These are phyloP conservation scores for Platismatia glauca DNA, from an alignment of 495 filamentous ascomycete genomes.

Conservation along the genomic window DNA sequence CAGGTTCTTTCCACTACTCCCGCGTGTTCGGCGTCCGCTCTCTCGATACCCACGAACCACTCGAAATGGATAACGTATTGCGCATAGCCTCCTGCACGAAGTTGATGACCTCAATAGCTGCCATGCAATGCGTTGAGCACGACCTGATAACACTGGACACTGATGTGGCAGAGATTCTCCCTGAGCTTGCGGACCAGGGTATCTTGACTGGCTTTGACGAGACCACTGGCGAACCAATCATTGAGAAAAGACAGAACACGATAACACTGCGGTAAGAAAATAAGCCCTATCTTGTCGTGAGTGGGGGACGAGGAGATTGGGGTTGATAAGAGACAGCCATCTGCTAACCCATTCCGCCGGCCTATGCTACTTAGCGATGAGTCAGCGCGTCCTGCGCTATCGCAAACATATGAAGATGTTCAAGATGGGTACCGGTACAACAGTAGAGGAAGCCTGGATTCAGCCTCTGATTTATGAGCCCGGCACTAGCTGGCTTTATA, in stretches of 20 bases:
- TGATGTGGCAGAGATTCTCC: slow-evolving; percentile 32
- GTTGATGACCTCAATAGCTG: slow-evolving; percentile 37
- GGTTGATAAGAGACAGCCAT: slow-evolving; percentile 4
- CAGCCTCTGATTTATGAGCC: slow-evolving; percentile 41
- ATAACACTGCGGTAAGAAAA: neutral
- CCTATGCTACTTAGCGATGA: slow-evolving; percentile 35
- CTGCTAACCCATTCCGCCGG: slow-evolving; percentile 45
- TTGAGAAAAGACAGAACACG: slow-evolving; percentile 1
- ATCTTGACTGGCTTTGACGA: slow-evolving; percentile 31
- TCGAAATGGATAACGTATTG: neutral
- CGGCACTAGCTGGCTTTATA: slow-evolving; percentile 43
- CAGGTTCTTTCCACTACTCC: slow-evolving; percentile 14
- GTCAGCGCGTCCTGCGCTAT: slow-evolving; percentile 31
- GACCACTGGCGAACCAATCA: slow-evolving; percentile 7
- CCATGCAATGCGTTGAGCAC: slow-evolving; percentile 43
- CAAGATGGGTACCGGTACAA: neutral
- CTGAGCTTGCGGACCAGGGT: slow-evolving; percentile 33
- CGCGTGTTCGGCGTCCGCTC: slow-evolving; percentile 9
- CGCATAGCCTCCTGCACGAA: slow-evolving; percentile 26
- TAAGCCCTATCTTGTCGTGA: neutral
- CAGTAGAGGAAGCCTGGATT: slow-evolving; percentile 24
- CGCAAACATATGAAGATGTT: slow-evolving; percentile 13
- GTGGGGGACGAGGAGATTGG: neutral
- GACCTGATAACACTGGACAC: slow-evolving; percentile 35
- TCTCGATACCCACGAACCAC: neutral